These are phyloP conservation scores for Nemania sp. DNA, from an alignment of 2,329 filamentous ascomycete genomes.

Conservation along the genomic window DNA sequence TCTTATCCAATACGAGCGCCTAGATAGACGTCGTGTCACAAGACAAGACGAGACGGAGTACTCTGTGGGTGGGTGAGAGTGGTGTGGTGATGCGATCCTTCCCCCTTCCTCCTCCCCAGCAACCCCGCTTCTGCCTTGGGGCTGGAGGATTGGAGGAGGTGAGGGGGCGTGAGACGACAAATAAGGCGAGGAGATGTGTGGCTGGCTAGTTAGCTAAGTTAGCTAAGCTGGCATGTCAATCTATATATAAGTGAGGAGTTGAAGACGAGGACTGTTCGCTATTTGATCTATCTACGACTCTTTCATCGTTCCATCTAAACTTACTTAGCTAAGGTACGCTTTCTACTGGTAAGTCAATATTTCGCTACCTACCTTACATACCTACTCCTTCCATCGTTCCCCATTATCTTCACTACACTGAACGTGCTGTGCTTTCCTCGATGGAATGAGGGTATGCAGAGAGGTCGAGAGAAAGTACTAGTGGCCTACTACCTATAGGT, in stretches of 20 bases:
- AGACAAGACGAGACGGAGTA: background rate
- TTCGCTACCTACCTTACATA: too few relatives aligned
- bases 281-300: background rate
- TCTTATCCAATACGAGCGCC: constrained; percentile 4
- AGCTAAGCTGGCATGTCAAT: too few relatives aligned
- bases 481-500: too few relatives aligned
- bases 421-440: too few relatives aligned
- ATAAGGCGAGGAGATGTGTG: background rate
- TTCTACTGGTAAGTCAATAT: constrained; percentile 8
- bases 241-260: constrained; percentile 26
- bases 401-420: background rate
- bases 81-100: too few relatives aligned
- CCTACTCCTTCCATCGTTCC: background rate
- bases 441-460: background rate
- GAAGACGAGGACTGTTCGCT: background rate
- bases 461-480: background rate
- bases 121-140: constrained; percentile 14
- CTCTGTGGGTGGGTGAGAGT: too few relatives aligned
- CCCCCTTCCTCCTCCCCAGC: background rate
- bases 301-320: background rate
- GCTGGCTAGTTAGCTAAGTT: background rate
- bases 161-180: background rate
- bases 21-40: constrained; percentile 18
- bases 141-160: background rate
- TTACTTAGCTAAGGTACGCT: background rate